Evolutionary conservation across 257 asterid species (phyloP), one percentile per base, ranked within the genome.

Genomic region (Verbascum thapsus): DNA sequence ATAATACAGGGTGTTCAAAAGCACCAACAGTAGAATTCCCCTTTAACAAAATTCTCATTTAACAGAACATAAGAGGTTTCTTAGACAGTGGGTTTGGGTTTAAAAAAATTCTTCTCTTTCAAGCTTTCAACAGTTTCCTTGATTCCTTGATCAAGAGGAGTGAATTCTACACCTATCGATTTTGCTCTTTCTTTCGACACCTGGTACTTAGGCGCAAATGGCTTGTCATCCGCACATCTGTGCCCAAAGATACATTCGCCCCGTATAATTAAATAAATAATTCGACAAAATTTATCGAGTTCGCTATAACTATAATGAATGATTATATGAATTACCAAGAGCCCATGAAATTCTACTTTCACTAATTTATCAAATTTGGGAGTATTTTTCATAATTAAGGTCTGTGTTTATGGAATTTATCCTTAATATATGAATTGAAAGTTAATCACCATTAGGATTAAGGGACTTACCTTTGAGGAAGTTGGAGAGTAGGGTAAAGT

Each of bases 71-170:
- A 60, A 23, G 26, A 26, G 32, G 32, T 26, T 26, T 8, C 20
- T 76, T 45, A 77, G 17, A 68, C 11, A 35, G 78, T 68, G 17
- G 73, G 60, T 11, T 73, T 0, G n/a, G 74, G 63, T 10, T 65
- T 66, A 54, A 72, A 75, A 9, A 79, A 39, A 8, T 58, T 60
- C 71, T 70, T 76, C 78, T 69, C 82, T 52, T 63, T 70, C 79
- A 70, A 74, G 78, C 81, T 75, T 58, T 79, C 81, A 47, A 79
- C 81, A 53, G 84, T 75, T 66, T 76, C 85, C 63, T 73, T 76
- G 73, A 80, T 63, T 60, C 85, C 75, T 53, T 66, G 78, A 70
- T 73, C 66, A 15, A 76, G 85, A 12, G 78, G 53, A 35, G 71
- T 70, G 63, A 61, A 80, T 16, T 70, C 72, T 9, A 80, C 68